Evolutionary conservation across 129 eudicot genomes (phyloP).

Genomic region (Flaveria brownii): DNA sequence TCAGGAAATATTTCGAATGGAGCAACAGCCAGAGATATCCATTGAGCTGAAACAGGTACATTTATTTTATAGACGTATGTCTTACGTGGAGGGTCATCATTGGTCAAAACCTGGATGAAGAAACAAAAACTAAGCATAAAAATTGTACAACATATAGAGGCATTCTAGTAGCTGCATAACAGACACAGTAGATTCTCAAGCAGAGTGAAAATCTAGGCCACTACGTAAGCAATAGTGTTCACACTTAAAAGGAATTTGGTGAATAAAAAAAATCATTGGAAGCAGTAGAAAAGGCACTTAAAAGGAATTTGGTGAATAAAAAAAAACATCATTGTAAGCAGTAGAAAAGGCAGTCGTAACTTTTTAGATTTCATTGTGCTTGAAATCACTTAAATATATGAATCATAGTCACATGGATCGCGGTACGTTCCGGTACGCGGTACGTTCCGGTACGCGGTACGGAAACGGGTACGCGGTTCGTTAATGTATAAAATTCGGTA

Average conservation of each 20-base stretch:
- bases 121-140: constrained; percentile 20
- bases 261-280: neutral
- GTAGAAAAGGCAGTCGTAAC: neutral
- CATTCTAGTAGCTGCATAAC: neutral
- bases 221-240: constrained; percentile 9
- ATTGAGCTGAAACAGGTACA: constrained; percentile 89
- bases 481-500: too few species aligned
- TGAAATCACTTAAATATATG: neutral
- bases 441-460: too few species aligned
- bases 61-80: constrained; percentile 71
- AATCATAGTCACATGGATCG: too few species aligned
- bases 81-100: constrained; percentile 79
- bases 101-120: constrained; percentile 70
- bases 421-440: too few species aligned
- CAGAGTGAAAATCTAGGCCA: constrained; percentile 8
- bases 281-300: neutral
- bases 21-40: constrained; percentile 87
- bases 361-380: neutral
- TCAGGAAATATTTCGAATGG: constrained; percentile 89
- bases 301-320: neutral
- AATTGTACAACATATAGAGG: constrained; percentile 17
- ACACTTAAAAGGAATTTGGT: neutral
- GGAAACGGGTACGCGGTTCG: too few species aligned
- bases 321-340: neutral
- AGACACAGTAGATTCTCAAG: constrained; percentile 5